phyloP scores from a whole-genome alignment of 805 yeast species.

The Candida berthetii region DNA sequence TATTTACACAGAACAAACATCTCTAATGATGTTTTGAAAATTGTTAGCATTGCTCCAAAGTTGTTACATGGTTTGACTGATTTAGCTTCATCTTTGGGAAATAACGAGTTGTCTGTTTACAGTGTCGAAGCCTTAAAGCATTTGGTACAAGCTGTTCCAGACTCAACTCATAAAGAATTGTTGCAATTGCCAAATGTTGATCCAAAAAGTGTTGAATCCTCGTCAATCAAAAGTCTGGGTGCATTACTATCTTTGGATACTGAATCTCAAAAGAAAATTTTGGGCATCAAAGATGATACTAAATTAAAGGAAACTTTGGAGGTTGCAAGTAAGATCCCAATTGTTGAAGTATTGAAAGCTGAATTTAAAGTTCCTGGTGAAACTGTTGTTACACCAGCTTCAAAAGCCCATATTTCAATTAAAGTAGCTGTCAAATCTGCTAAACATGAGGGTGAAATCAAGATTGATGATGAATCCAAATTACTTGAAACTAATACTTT shows the following conservation, averaged over 20 bases:
- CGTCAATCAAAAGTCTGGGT: conserved; percentile 54
- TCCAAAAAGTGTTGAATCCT: conserved; percentile 29
- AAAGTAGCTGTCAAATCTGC: conserved; percentile 76
- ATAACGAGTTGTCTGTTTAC: conserved; percentile 53
- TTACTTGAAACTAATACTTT: conserved; percentile 54
- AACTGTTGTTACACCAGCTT: conserved; percentile 56
- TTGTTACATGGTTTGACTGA: conserved; percentile 71
- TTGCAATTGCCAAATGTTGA: conserved; percentile 79
- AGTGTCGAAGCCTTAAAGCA: conserved; percentile 65
- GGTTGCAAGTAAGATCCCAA: conserved; percentile 63
- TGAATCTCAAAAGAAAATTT: conserved; percentile 45
- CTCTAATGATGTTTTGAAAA: conserved; percentile 36
- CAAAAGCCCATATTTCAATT: conserved; percentile 68
- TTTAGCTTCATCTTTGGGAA: conserved; percentile 75
- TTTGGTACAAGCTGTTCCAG: conserved; percentile 68
- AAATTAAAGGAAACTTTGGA: conserved; percentile 42
- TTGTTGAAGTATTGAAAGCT: conserved; percentile 61
- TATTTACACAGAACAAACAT: conserved; percentile 52
- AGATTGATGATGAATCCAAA: conserved; percentile 21
- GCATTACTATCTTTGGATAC: conserved; percentile 58
- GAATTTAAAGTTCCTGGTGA: conserved; percentile 88
- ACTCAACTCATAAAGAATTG: conserved; percentile 51
- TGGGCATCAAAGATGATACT: conserved; percentile 41
- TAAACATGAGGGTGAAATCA: conserved; percentile 40
- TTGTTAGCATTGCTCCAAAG: conserved; percentile 59